Evolutionary conservation across 176 grass and related monocot genomes (phyloP).

Genomic region (Aegilops longissima): DNA sequence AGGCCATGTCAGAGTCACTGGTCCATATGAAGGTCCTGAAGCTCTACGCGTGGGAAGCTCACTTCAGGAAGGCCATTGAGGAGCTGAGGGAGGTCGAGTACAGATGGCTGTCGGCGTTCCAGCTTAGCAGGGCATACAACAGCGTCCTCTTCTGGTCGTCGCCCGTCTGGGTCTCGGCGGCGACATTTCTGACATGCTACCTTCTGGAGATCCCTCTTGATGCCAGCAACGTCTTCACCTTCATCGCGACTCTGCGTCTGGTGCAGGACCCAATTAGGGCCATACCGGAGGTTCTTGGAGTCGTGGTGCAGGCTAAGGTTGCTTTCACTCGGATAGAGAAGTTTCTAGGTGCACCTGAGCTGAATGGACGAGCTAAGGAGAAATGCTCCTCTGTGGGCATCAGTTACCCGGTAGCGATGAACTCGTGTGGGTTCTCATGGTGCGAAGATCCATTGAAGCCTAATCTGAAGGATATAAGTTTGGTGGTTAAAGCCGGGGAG

Average conservation of each 20-base stretch:
- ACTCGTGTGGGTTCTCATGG: constrained; percentile 82
- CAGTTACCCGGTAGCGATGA: constrained; percentile 45
- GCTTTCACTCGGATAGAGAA: constrained; percentile 71
- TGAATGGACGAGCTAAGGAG: constrained; percentile 42
- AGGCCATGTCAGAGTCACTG: constrained; percentile 78
- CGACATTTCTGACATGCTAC: constrained; percentile 78
- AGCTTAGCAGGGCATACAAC: constrained; percentile 82
- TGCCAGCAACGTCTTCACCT: constrained; percentile 87
- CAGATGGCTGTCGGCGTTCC: constrained; percentile 72
- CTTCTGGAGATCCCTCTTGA: constrained; percentile 62
- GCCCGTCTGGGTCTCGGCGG: constrained; percentile 78
- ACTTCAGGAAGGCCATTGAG: constrained; percentile 82
- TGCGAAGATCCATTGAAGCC: constrained; percentile 53
- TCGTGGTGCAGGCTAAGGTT: constrained; percentile 87
- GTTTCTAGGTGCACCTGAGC: constrained; percentile 78
- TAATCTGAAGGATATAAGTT: constrained; percentile 69
- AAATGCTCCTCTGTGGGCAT: constrained; percentile 2
- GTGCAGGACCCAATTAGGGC: constrained; percentile 75
- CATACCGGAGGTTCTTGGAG: constrained; percentile 82
- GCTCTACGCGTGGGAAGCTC: constrained; percentile 87
- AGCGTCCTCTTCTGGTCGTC: constrained; percentile 84
- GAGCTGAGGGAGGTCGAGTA: constrained; percentile 64
- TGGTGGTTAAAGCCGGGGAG: constrained; percentile 60
- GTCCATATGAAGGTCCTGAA: constrained; percentile 79
- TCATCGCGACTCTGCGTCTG: constrained; percentile 71